Percentiles rank a stretch among this genome's conserved stretches.
Conservation (phyloP, 345 rosid species). For the Camelina laxa region DNA sequence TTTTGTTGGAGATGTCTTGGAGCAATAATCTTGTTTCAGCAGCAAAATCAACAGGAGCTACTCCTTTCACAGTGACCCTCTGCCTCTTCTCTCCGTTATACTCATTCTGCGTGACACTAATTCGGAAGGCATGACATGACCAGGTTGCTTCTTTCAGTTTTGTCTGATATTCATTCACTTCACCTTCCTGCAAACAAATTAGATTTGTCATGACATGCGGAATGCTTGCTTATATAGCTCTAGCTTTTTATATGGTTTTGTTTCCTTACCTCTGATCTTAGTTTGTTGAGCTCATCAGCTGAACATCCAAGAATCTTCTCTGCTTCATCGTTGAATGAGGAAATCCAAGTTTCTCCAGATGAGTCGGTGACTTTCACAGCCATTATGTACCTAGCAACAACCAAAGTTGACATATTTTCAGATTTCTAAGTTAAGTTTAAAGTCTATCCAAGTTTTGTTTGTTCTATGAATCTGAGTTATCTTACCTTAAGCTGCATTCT, state of each 20-base stretch:
- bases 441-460: neutral
- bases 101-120: constrained; percentile 75
- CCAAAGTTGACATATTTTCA: constrained; percentile 20
- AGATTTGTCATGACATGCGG: neutral
- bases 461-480: neutral
- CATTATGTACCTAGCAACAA: constrained; percentile 69
- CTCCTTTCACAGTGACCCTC: constrained; percentile 76
- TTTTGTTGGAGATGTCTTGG: constrained; percentile 69
- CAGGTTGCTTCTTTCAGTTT: constrained; percentile 84
- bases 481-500: constrained; percentile 77
- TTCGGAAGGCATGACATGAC: constrained; percentile 72
- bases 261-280: constrained; percentile 63
- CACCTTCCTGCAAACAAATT: constrained; percentile 54
- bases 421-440: neutral
- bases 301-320: constrained; percentile 76
- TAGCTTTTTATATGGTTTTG: neutral
- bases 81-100: constrained; percentile 89
- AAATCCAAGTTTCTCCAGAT: constrained; percentile 82
- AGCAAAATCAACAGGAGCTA: constrained; percentile 73
- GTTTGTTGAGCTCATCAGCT: constrained; percentile 80
- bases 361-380: constrained; percentile 68
- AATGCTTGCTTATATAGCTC: neutral
- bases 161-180: constrained; percentile 56
- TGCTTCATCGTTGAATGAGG: constrained; percentile 81
- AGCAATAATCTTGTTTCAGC: constrained; percentile 76